Base-by-base conservation (phyloP, 257 asterid genomes). In the Knoxia roxburghii region DNA sequence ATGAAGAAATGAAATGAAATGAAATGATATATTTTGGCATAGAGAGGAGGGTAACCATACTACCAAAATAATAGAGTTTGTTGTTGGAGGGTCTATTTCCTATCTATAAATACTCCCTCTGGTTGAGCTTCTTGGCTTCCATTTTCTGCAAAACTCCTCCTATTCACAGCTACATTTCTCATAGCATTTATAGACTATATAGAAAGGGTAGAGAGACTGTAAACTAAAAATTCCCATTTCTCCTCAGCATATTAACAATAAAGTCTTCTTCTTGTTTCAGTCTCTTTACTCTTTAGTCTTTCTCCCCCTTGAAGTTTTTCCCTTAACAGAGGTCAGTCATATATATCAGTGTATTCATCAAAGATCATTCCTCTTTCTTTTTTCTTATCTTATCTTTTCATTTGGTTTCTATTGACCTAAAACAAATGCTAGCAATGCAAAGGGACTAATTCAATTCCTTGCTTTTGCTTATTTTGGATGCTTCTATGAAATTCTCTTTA, bases 81-180 rank as follows among this genome's bases (percentile, higher is more conserved):
- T 67, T 29, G 78, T 76, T 79, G 79, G 66, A 72, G 45, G 74
- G 87, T 86, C 85, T 76, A 76, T 77, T 79, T 73, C 76, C 71
- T 32, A 76, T 76, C 85, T 83, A 81, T 80, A 82, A 82, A 82
- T 78, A 76, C 78, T 46, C 69, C n/a, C 68, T 64, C 73, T 65
- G 63, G 78, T 66, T 76, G 65, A 71, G 70, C 85, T 70, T 70
- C n/a, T 76, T 74, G 71, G 63, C 77, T 81, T 80, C 97, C 89
- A 87, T 84, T 84, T 87, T 80, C 82, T 80, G 88, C 87, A 84
- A 65, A 51, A 79, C 77, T 78, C 90, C 43, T 77, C 67, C 73
- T 73, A 67, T 75, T 81, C 83, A 72, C 76, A 77, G 51, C 76
- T 61, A 72, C 57, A 40, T 6, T 61, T 40, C 21, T 24, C 61